Base-by-base conservation (phyloP, 31 red algal species). In the Endocladia muricata region DNA sequence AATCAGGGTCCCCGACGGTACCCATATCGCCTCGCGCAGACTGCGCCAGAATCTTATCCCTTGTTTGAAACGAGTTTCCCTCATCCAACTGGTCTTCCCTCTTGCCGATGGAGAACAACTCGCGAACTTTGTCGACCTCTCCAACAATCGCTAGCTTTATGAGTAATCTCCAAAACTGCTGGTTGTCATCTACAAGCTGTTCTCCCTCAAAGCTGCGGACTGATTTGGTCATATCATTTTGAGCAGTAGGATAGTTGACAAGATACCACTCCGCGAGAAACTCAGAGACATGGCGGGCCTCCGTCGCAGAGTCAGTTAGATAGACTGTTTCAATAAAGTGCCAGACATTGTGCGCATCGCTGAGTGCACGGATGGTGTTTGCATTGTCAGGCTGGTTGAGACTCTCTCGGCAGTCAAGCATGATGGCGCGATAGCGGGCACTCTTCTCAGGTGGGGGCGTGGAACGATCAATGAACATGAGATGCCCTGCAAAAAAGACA, bases 151-250 rank as follows among this genome's bases (percentile, higher is more conserved):
- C 74, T 2, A 63, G 59, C 35, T 78, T 82, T 23, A 51, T 58
- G 7, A 90, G 59, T 37, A 81, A 36, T 13, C 48, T 41, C 86
- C 86, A 90, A n/a, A 82, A 61, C 22, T 62, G 52, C 23, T 76
- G 30, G 43, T 90, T 64, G 21, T 51, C 41, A 21, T 54, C 34
- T 68, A 25, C 22, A 4, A 59, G 74, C 26, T 23, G 5, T 15
- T 30, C 29, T 34, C 49, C 9, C 29, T 69, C 19, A 31, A 60
- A 54, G 8, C 34, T 37, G 19, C 54, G 32, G 39, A 29, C 19
- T 31, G 31, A 29, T 4, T 47, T 32, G 15, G 22, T 43, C 21
- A 33, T 41, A 11, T 54, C 40, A 37, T 19, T 19, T 29, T 38
- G 28, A 0, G 41, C 38, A 15, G 76, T 78, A 3, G 55, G 51